These are phyloP conservation scores for Tripidium arundinaceum DNA, from an alignment of 202 grass and related monocot genomes.

Conservation along the genomic window DNA sequence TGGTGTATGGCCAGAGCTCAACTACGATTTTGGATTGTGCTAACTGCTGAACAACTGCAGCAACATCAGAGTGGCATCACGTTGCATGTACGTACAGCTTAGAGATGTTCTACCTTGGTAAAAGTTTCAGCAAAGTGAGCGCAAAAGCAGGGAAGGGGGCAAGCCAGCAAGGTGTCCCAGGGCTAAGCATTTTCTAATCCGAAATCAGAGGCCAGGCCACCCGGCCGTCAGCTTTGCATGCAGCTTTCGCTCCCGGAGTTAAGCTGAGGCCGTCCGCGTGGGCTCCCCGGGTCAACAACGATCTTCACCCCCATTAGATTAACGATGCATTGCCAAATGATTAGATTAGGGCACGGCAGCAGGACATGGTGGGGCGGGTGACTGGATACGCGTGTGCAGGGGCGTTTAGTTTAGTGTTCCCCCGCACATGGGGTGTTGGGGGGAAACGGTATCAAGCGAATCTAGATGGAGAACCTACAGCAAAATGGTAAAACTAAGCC, in stretches of 20 bases:
- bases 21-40: too few species aligned
- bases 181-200: neutral
- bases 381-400: too few species aligned
- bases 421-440: slow-evolving; percentile 26
- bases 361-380: neutral
- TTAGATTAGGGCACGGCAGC: slow-evolving; percentile 7
- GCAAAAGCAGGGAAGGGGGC: too few species aligned
- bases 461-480: too few species aligned
- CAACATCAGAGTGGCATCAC: neutral
- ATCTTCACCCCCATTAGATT: neutral
- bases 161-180: slow-evolving; percentile 40
- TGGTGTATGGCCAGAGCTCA: too few species aligned
- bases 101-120: neutral
- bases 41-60: too few species aligned
- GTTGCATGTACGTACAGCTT: neutral
- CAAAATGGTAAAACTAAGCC: too few species aligned
- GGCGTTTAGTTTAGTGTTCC: slow-evolving; percentile 16
- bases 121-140: slow-evolving; percentile 2
- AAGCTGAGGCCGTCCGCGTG: slow-evolving; percentile 21
- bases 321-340: neutral
- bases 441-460: too few species aligned
- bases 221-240: neutral
- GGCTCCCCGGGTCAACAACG: slow-evolving; percentile 12
- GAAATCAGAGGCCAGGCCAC: neutral
- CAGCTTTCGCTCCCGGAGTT: slow-evolving; percentile 7